These are phyloP conservation scores for Coemansia erecta DNA, from an alignment of 192 early-diverging fungal genomes.

Conservation along the genomic window DNA sequence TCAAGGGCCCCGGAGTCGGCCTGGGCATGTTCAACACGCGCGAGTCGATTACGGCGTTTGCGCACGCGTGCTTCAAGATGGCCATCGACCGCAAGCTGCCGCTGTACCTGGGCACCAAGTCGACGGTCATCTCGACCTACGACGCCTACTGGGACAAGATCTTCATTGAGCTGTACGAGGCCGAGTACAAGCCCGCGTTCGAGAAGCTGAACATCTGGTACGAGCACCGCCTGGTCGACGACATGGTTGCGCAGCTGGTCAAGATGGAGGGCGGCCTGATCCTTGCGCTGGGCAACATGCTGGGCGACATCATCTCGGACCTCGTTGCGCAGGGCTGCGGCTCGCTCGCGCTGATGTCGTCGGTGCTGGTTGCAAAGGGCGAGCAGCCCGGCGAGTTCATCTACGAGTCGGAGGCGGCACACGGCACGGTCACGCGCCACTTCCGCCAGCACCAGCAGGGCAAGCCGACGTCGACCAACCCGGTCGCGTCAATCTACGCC, in stretches of 20 bases:
- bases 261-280: constrained; percentile 94
- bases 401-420: constrained; percentile 93
- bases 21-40: constrained; percentile 96
- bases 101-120: constrained; percentile 95
- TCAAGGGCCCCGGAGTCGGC: constrained; percentile 82
- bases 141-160: constrained; percentile 99
- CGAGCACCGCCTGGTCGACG: constrained; percentile 97
- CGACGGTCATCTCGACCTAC: constrained; percentile 95
- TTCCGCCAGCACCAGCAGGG: constrained; percentile 97
- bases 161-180: constrained; percentile 86
- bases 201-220: constrained; percentile 91
- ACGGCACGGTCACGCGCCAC: constrained; percentile 95
- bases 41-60: constrained; percentile 91
- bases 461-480: constrained; percentile 92
- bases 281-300: constrained; percentile 95
- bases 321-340: constrained; percentile 97
- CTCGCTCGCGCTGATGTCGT: constrained; percentile 94
- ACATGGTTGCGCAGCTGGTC: constrained; percentile 97
- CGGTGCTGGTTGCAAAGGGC: constrained; percentile 90
- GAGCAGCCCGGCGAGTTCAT: constrained; percentile 71
- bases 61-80: constrained; percentile 92
- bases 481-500: constrained; percentile 95
- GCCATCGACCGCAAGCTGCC: constrained; percentile 88
- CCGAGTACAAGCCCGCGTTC: constrained; percentile 79
- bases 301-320: constrained; percentile 95